Base-by-base conservation (phyloP, 2,329 filamentous ascomycete genomes). In the Arachnomyces sp. region DNA sequence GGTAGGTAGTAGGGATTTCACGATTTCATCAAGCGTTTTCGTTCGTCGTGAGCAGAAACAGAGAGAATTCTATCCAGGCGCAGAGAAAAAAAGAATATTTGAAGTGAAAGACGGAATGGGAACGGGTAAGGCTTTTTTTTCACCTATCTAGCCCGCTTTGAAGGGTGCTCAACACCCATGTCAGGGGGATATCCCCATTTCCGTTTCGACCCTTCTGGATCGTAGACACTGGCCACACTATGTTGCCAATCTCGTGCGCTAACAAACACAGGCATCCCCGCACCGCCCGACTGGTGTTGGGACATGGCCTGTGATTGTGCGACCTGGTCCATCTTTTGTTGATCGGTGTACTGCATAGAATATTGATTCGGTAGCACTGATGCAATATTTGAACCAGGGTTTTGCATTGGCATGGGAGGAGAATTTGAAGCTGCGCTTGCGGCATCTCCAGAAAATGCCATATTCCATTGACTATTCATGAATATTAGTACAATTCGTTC, bases 401-500 rank as follows among this genome's bases (percentile, higher is more conserved):
- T 31, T 35, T n/a, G 16, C n/a, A 28, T 16, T 15, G 14, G 35
- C 34, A 34, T 39, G 35, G 12, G 36, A 6, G 66, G 61, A 11
- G 59, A 67, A 47, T 61, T 62, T 34, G 63, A 44, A 53, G 65
- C 63, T 39, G 60, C 39, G 39, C 52, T 55, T 8, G 65, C 62
- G 50, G 68, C 65, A 44, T 78, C 79, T 62, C 82, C 85, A 71
- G 87, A 86, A 68, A 95, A 96, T 50, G 90, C 89, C 57, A 84
- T 82, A 64, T 94, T 89, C 89, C 90, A 96, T 71, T 95, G 87
- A 63, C 89, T 94, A 55, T 47, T 40, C 7, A 36, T 7, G 36
- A 17, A 38, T 29, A 45, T 69, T 50, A 64, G 52, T 39, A 38
- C 43, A 7, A 35, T 15, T 8, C 31, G 16, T 40, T 14, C 17